Evolutionary conservation across 352 stramenopile genomes (phyloP), one percentile per base, ranked within the genome.

Genomic region (Plasmopara halstedii): DNA sequence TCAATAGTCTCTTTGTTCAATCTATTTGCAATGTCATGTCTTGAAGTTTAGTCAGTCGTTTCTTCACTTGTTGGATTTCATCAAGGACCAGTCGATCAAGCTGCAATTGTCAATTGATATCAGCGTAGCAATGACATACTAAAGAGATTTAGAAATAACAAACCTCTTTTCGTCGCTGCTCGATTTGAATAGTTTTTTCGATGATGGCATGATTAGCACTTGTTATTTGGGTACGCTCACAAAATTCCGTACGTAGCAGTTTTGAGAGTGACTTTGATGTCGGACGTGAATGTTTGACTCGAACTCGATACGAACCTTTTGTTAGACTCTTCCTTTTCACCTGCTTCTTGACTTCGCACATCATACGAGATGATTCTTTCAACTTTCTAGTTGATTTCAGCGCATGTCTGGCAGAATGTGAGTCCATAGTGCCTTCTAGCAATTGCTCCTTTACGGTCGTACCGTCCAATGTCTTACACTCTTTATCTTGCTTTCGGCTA

Each of bases 61-160:
- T 62, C 36, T 88, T 85, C 18, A 86, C 66, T 35, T 84, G 72
- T 3, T 84, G 67, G 6, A 88, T 53, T 42, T 88, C 77, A 0
- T 46, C 59, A 11, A 86, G 53, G 18, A 88, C 61, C n/a, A 83
- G 44, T 20, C 54, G 63, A 49, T 88, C 77, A 6, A 88, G 43
- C 72, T 88, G 6, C 13, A 42, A 0, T 15, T 15, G 53, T 19
- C 6, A 27, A 42, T n/a, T n/a, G n/a, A n/a, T n/a, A n/a, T n/a
- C n/a, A n/a, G n/a, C n/a, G n/a, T n/a, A n/a, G n/a, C n/a, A n/a
- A n/a, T n/a, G n/a, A 4, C 40, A 7, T 7, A 23, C 2, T 43
- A 25, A 36, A 42, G 11, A 53, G n/a, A n/a, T n/a, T n/a, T n/a
- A n/a, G n/a, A n/a, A n/a, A 26, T 23, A 25, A 2, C 5, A 33